These are phyloP conservation scores for Trichophyton rubrum DNA, from an alignment of 2,329 filamentous ascomycete genomes.

Conservation along the genomic window DNA sequence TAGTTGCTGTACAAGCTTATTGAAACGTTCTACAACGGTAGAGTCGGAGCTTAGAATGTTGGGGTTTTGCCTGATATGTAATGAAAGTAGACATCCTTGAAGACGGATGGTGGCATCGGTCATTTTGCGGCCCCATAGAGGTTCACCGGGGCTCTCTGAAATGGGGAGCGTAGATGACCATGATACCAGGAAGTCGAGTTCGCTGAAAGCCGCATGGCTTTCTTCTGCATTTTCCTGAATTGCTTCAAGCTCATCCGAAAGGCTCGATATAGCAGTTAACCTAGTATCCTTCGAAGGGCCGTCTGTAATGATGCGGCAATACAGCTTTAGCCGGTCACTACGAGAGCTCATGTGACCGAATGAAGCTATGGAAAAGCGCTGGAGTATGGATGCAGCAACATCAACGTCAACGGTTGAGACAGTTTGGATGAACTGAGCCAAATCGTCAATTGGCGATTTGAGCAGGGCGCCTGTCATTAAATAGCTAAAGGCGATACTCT, in stretches of 20 bases:
- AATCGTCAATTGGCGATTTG: neutral
- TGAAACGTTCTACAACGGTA: conserved; percentile 13
- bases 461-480: neutral
- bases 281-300: conserved; percentile 20
- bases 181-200: conserved; percentile 15
- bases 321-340: conserved; percentile 19
- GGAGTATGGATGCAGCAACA: conserved; percentile 25
- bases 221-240: conserved; percentile 15
- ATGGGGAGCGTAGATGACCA: neutral
- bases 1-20: conserved; percentile 24
- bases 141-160: conserved; percentile 14
- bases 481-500: conserved; percentile 2
- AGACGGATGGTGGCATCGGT: conserved; percentile 27
- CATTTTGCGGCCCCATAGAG: conserved; percentile 25
- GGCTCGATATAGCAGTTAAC: conserved; percentile 20
- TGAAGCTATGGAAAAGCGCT: conserved; percentile 21
- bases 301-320: conserved; percentile 21
- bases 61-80: conserved; percentile 12
- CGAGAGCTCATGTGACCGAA: conserved; percentile 16
- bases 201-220: conserved; percentile 7
- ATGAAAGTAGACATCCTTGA: conserved; percentile 26
- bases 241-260: conserved; percentile 24
- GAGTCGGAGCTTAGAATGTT: neutral
- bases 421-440: conserved; percentile 3
- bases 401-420: conserved; percentile 13